Evolutionary conservation across 352 stramenopile species (phyloP).

Genomic region (Phytophthora parvispora): DNA sequence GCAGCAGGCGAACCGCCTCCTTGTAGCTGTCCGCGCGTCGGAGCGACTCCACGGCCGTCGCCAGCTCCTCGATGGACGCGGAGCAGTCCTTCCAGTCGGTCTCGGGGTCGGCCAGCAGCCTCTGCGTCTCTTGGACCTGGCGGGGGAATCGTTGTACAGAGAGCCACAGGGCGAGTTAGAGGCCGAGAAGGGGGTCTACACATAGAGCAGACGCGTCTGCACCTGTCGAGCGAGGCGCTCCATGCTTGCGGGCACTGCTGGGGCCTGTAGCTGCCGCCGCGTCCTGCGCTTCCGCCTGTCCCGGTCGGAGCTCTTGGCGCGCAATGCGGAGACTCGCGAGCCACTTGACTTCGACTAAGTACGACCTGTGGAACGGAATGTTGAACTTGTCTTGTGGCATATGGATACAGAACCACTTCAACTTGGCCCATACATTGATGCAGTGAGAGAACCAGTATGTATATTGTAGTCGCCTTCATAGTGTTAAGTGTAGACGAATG

Average conservation of each 20-base stretch:
- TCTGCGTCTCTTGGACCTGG: slow-evolving; percentile 54
- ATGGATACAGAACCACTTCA: slow-evolving; percentile 23
- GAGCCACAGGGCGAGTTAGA: slow-evolving; percentile 22
- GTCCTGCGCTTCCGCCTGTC: slow-evolving; percentile 20
- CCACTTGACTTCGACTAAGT: neutral
- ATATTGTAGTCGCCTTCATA: slow-evolving; percentile 9
- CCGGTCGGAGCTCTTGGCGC: slow-evolving; percentile 12
- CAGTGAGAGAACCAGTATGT: neutral
- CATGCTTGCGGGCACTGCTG: slow-evolving; percentile 21
- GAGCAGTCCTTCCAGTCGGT: slow-evolving; percentile 58
- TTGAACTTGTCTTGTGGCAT: slow-evolving; percentile 12
- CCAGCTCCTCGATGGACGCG: slow-evolving; percentile 51
- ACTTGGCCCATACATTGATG: neutral
- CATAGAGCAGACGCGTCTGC: slow-evolving; percentile 5
- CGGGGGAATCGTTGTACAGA: slow-evolving; percentile 5
- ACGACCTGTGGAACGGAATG: slow-evolving; percentile 5
- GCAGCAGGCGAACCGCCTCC: slow-evolving; percentile 47
- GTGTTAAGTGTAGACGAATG: too few species aligned
- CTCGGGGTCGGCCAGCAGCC: slow-evolving; percentile 34
- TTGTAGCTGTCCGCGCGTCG: slow-evolving; percentile 23
- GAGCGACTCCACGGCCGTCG: slow-evolving; percentile 55
- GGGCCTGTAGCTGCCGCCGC: slow-evolving; percentile 6
- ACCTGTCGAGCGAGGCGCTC: slow-evolving; percentile 36
- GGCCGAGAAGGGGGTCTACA: slow-evolving; percentile 4
- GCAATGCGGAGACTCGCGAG: slow-evolving; percentile 20